These are phyloP conservation scores for Fomitiporia mediterranea DNA, from an alignment of 1,284 basidiomycete species.

Conservation along the genomic window DNA sequence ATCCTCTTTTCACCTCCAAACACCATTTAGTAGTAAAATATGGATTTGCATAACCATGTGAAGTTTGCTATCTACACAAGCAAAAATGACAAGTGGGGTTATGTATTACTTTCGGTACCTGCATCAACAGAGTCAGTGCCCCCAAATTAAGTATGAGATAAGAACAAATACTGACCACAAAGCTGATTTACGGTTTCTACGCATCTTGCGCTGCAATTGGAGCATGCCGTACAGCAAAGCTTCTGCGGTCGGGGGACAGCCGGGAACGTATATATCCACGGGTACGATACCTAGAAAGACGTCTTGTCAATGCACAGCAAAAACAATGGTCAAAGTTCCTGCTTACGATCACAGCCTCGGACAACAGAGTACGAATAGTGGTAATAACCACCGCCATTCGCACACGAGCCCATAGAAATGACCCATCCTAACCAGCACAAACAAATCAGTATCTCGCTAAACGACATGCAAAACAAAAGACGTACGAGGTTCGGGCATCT, in stretches of 20 bases:
- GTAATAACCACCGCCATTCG: conserved; percentile 98
- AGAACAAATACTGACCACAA: conserved; percentile 66
- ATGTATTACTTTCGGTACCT: conserved; percentile 16
- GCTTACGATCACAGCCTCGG: conserved; percentile 94
- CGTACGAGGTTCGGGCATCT: conserved; percentile 90
- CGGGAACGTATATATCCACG: conserved; percentile 96
- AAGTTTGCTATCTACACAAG: conserved; percentile 1
- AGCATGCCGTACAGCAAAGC: conserved; percentile 93
- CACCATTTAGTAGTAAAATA: neutral
- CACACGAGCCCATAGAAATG: conserved; percentile 99
- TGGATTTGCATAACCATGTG: too few relatives aligned
- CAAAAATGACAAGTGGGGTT: too few relatives aligned
- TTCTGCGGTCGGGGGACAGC: conserved; percentile 92
- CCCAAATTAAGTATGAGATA: neutral
- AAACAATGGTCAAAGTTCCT: neutral
- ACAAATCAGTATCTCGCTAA: conserved; percentile 22
- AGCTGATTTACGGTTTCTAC: conserved; percentile 83
- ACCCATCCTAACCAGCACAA: conserved; percentile 74
- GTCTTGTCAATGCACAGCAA: conserved; percentile 1
- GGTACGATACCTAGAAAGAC: conserved; percentile 78
- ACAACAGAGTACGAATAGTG: conserved; percentile 99
- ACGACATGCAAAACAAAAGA: conserved; percentile 24
- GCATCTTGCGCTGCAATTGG: conserved; percentile 96
- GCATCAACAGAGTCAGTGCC: neutral
- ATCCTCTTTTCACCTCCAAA: neutral